A percentile compares a stretch with the other conserved stretches of the same genome.
phyloP scores from a whole-genome alignment of 2,329 filamentous ascomycete species.

The Mycosphaerella sp. region DNA sequence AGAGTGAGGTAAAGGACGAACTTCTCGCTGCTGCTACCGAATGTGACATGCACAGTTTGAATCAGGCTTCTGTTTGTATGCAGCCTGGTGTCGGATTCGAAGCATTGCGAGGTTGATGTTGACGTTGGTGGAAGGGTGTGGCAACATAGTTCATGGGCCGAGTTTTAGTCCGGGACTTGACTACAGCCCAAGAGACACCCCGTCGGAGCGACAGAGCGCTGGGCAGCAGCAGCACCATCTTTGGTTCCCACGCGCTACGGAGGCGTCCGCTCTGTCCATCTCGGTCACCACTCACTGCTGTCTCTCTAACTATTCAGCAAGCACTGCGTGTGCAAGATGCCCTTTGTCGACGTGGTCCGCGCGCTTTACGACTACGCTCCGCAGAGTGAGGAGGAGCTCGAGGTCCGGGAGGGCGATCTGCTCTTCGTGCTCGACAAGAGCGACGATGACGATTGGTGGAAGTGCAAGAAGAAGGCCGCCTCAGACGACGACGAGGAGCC shows the following conservation, averaged over 20 bases:
- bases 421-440: conserved; percentile 84
- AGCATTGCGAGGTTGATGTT: no score
- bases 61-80: no score
- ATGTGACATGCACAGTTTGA: no score
- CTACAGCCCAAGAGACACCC: neutral
- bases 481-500: conserved; percentile 85
- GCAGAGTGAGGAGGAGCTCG: conserved; percentile 77
- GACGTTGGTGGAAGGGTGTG: no score
- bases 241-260: conserved; percentile 2
- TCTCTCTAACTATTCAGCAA: neutral
- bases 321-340: conserved; percentile 51
- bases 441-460: conserved; percentile 78
- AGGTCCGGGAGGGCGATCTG: conserved; percentile 77
- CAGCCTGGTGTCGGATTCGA: no score
- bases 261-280: conserved; percentile 3
- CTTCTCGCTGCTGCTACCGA: no score
- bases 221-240: neutral
- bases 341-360: conserved; percentile 83
- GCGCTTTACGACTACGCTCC: conserved; percentile 90
- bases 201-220: neutral
- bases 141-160: no score
- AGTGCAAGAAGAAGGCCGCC: conserved; percentile 80
- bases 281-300: neutral
- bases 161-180: no score
- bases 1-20: no score